Base-by-base conservation (phyloP, 306 rosid species). In the Citrullus amarus region DNA sequence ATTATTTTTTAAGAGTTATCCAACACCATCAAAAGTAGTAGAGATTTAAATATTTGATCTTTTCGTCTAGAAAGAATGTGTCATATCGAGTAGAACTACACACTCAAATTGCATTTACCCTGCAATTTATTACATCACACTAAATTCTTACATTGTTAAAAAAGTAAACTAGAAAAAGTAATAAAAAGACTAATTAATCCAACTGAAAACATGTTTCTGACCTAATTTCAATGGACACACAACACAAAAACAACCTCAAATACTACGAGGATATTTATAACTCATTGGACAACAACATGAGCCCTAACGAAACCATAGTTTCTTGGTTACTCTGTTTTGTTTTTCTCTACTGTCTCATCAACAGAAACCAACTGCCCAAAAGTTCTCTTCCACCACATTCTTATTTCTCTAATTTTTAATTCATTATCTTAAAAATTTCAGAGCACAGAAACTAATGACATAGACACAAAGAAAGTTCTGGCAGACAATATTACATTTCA, bases 281-380 rank as follows among this genome's bases (percentile, higher is more conserved):
- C 38, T 12, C 75, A 69, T 43, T 22, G 75, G 75, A 69, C 75
- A 69, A 69, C n/a, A 69, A 28, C n/a, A 44, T 44, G 77, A 72
- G 6, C 59, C 77, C 57, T 46, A 44, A 70, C 16, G 43, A 50
- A 72, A 50, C 77, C n/a, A 72, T 14, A 20, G 7, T 25, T 25
- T 13, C 6, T 16, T 53, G 57, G 9, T 51, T 30, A 16, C 61
- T 32, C 1, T 25, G 3, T 41, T 43, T 69, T 69, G 68, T 41
- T 38, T 22, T 20, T 18, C 1, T 43, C 17, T 44, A 43, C 56
- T 67, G 73, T 67, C 32, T 39, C 16, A 38, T 67, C 30, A 70
- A 11, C 76, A 41, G 9, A 68, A 68, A 41, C 34, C 32, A 20
- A 20, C 75, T 69, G 58, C 20, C 20, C 41, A 44, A 22, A 70